Base-by-base conservation (phyloP, 441 rosid species). In the Pelargonium myrrhifolium region DNA sequence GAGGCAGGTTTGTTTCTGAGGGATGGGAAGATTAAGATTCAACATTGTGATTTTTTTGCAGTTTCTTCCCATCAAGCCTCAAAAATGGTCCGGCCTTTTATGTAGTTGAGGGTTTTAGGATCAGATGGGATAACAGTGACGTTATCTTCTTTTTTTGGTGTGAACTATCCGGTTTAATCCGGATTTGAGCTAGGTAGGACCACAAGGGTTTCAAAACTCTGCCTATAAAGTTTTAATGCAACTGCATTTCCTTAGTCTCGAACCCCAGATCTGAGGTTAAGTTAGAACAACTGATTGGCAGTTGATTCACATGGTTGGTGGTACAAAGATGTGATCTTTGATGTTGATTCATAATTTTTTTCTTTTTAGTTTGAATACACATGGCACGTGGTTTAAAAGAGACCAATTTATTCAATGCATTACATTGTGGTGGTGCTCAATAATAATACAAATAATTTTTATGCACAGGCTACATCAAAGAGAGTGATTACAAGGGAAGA, bases 401-500 rank as follows among this genome's bases (percentile, higher is more conserved):
- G 51, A 45, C 51, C 12, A 14, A 0, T 10, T 45, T 45, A 45
- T 45, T 45, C 0, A 45, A 10, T 11, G 51, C 51, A 45, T 11
- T 45, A 11, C 51, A 45, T 3, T 45, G 51, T 45, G 51, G 51
- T 45, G 51, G 12, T 45, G n/a, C n/a, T 45, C 12, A 45, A 9
- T 9, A 1, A 10, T 12, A 9, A 49, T 14, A 7, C 56, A 14
- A 49, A 49, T 49, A 15, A 0, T 65, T 49, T 22, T 67, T 68
- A 40, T 9, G 62, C n/a, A 31, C 79, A 93, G 98, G 95, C 88
- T 45, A 75, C 80, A 40, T 83, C 96, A 0, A 89, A 89, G 83
- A 93, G 88, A 81, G 83, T 89, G 74, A 83, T 89, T 20, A 88
- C 96, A 9, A 83, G 87, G 75, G 96, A 83, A 39, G 99, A 88